Evolutionary conservation across 805 yeast genomes (phyloP), one percentile per base, ranked within the genome.

Genomic region (Wickerhamomyces kurtzmanii): DNA sequence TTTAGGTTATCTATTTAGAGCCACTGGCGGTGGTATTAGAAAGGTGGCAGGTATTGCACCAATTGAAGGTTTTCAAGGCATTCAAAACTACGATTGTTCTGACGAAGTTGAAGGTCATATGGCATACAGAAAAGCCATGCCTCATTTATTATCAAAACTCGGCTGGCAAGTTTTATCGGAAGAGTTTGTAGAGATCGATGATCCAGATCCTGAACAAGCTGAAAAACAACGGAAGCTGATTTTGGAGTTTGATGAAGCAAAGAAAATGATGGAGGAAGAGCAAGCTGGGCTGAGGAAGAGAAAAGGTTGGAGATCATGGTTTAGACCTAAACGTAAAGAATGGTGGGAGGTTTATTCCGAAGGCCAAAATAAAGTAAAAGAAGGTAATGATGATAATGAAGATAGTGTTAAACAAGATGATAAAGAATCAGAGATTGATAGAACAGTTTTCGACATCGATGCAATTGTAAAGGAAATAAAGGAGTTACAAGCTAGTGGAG

Each of bases 121-220:
- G 96, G 85, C 81, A n/a, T 91, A 91, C 55, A 79, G 98, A 58
- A 79, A 79, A 36, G 86, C 85, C 9, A 85, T 91, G 69, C 99
- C 99, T 1, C 73, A 72, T 41, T 63, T 91, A 24, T 50, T 91
- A 38, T 68, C 69, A 36, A 54, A 58, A 28, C 42, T 83, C 22
- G 87, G 82, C 4, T 80, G 93, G 75, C 79, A 82, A 31, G 85
- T 91, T 5, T 50, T 86, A 23, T 72, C 79, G 37, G 98, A 91
- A 33, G 95, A 87, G 49, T 91, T 91, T 48, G 78, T 82, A 12
- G 98, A 91, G 53, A 87, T 91, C 40, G 96, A 87, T 49, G 96
- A 89, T 47, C 93, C 96, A 1, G 95, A 89, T 51, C 84, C 94
- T 3, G 94, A 84, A 40, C 75, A 78, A 43, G 68, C 73, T 15